Base-by-base conservation (phyloP, 441 rosid species). In the Raphanus hybrid region DNA sequence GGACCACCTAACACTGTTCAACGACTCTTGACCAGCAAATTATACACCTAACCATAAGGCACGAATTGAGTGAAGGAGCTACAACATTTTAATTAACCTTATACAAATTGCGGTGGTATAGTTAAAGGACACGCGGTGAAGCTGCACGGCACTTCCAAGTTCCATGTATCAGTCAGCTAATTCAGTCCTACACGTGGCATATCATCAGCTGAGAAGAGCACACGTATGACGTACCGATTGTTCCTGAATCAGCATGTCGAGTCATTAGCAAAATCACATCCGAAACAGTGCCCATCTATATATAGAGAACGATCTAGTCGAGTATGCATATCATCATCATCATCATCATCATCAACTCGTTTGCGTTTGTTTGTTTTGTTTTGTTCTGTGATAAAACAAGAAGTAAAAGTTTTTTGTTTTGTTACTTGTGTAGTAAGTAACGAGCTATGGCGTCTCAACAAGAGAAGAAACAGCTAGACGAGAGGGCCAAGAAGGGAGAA, bases 401-500 rank as follows among this genome's bases (percentile, higher is more conserved):
- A 10, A n/a, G 43, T 4, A 63, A 63, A 6, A 43, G 4, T 29
- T 3, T 16, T 8, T 39, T 65, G 20, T 35, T 23, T 5, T 1
- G 10, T 14, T 35, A 5, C 48, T 26, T 27, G 58, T 60, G 11
- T 45, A 6, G 5, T 5, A 57, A 67, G 59, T 48, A 67, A 34
- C 39, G 3, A 72, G 27, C 27, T 5, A 80, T 82, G 89, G 32
- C 87, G 9, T 71, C 86, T 12, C 61, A 78, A 16, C 88, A 72
- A 26, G 67, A 86, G 70, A 71, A 84, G 71, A 48, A 12, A 26
- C 84, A 85, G 52, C 83, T 90, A 0, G 88, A 90, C 74, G 84
- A 79, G 27, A 84, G 81, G 72, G 91, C 90, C 0, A 82, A 76
- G 82, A 78, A 78, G 50, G 93, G 96, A 12, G 91, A 91, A 78